Conservation (phyloP, 176 grass and related monocot genomes). For the Cymbopogon citratus region DNA sequence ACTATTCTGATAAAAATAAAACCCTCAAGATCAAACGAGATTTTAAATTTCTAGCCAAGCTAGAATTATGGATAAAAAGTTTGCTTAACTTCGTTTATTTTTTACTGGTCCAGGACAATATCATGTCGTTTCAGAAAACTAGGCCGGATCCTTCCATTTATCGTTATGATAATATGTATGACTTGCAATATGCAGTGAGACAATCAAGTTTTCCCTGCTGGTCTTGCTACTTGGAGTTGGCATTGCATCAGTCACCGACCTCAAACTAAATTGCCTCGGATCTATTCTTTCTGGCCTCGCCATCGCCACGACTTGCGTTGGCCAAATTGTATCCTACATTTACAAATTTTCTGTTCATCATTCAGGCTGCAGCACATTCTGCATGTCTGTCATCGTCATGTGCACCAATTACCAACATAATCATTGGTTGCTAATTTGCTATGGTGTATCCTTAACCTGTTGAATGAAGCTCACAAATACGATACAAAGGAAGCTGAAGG, state of each 20-base stretch:
- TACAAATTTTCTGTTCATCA: not conserved
- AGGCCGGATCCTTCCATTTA: not conserved
- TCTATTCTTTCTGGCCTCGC: constrained; percentile 72
- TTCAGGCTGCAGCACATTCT: not conserved
- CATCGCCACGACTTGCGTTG: constrained; percentile 78
- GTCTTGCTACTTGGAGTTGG: constrained; percentile 78
- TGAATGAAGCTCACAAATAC: constrained; percentile 72
- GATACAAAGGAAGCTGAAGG: constrained; percentile 88
- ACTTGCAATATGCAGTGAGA: constrained; percentile 51
- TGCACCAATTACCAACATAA: not conserved
- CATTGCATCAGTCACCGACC: constrained; percentile 77
- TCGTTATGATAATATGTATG: not conserved
- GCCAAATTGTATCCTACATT: constrained; percentile 81
- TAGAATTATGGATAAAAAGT: not conserved
- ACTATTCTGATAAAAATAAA: not conserved
- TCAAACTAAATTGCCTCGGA: constrained; percentile 74
- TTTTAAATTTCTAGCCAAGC: not conserved
- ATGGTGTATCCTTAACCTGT: constrained; percentile 45
- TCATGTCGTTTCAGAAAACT: not conserved
- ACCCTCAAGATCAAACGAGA: not conserved
- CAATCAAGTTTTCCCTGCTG: constrained; percentile 70
- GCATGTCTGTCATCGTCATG: not conserved
- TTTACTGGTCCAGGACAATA: not conserved
- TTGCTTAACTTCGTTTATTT: not conserved
- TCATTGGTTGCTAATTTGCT: not conserved